Evolutionary conservation across 1,139 yeast species (phyloP), one percentile per base, ranked within the genome.

Genomic region (Pichia sp.): DNA sequence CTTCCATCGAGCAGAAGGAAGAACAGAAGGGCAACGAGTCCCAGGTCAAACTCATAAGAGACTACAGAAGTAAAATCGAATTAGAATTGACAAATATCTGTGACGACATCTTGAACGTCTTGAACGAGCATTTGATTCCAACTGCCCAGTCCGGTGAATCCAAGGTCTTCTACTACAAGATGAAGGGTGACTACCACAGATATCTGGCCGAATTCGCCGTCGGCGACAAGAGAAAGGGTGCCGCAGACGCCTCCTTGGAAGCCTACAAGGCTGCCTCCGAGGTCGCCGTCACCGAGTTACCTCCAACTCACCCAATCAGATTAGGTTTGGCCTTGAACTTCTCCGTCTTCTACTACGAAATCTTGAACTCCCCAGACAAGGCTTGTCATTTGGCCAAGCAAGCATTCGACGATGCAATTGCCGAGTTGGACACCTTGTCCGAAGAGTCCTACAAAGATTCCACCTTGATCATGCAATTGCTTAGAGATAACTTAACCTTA

Each of bases 161-260:
- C 52, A 90, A 92, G 81, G 98, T 93, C 58, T 93, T 93, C 76
- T 93, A 93, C 82, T 90, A 89, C 79, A 93, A 93, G 84, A 93
- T 93, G 98, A 92, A 93, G 81, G 99, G 98, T 78, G 99, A 93
- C 75, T 93, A 93, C 81, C 96, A 92, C 81, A 96, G 99, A 78
- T 93, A 93, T 76, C 82, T 93, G 76, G 98, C 98, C 61, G 99
- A 93, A 78, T 93, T 93, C 70, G 95, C 97, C 61, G 80, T 84
- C 64, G 84, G 90, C 64, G 97, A 90, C 66, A 87, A 88, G 77
- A 88, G 97, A 72, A 89, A 90, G 73, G 90, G 81, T 63, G 95
- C 97, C 61, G 95, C 98, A 54, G 93, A 88, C 68, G 81, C 87
- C 65, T 92, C 98, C 49, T 83, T 90, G 71, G 96, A 90, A 73